Conservation (phyloP, 495 filamentous ascomycete genomes). For the Penicillium herquei region DNA sequence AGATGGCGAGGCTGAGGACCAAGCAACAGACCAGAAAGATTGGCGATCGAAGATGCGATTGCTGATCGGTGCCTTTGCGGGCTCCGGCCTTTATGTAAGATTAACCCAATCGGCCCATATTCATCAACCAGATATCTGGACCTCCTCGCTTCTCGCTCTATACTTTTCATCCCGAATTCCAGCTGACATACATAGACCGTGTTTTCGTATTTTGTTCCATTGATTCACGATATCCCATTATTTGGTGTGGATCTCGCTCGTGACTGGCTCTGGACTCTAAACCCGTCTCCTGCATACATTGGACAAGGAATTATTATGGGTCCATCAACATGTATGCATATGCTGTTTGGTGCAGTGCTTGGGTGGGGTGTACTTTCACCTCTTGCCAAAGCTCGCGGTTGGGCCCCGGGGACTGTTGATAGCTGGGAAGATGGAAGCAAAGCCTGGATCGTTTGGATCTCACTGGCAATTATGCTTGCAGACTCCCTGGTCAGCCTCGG, state of each 20-base stretch:
- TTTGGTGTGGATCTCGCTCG: constrained; percentile 72
- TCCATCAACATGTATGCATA: constrained; percentile 88
- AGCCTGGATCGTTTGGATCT: constrained; percentile 98
- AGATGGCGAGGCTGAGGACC: constrained; percentile 23
- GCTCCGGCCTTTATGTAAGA: constrained; percentile 55
- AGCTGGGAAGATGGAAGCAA: constrained; percentile 92
- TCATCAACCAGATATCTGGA: background rate
- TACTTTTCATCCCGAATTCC: background rate
- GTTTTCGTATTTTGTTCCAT: constrained; percentile 87
- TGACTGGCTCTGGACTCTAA: constrained; percentile 93
- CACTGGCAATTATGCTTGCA: constrained; percentile 92
- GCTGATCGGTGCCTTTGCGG: constrained; percentile 55
- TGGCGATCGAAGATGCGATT: constrained; percentile 65
- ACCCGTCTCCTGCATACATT: constrained; percentile 91
- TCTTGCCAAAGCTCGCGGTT: constrained; percentile 77
- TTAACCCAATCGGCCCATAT: background rate
- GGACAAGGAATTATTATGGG: constrained; percentile 81
- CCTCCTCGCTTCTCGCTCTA: background rate
- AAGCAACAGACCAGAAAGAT: constrained; percentile 43
- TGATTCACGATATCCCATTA: constrained; percentile 79
- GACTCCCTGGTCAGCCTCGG: constrained; percentile 87
- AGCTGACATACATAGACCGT: constrained; percentile 59
- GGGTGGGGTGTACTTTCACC: constrained; percentile 93
- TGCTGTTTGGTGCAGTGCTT: constrained; percentile 86
- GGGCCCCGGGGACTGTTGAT: constrained; percentile 82